These are phyloP conservation scores for Backusella australiensis DNA, from an alignment of 192 early-diverging fungal species.

Conservation along the genomic window DNA sequence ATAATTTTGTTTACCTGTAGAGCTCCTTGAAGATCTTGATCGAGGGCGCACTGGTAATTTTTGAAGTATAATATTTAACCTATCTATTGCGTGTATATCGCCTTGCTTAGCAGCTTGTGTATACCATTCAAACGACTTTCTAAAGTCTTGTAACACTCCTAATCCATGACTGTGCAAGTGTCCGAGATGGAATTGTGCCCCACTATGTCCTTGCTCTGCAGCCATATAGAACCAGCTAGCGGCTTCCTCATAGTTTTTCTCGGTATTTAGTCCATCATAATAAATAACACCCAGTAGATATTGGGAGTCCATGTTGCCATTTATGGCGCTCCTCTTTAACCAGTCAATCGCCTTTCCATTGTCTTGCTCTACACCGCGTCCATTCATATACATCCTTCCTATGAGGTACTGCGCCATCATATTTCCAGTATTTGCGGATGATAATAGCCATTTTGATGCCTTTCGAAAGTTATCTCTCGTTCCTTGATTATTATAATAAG, in stretches of 20 bases:
- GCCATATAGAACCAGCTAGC: neutral
- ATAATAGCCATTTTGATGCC: neutral
- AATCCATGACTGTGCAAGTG: neutral
- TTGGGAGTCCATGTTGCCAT: neutral
- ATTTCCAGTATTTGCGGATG: neutral
- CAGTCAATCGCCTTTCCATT: neutral
- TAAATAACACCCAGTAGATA: neutral
- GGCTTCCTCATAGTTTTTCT: neutral
- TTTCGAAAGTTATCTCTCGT: neutral
- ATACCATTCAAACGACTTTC: neutral
- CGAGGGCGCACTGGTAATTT: neutral
- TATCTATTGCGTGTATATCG: neutral
- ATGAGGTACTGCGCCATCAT: neutral
- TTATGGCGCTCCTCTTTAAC: neutral
- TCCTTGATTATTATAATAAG: neutral
- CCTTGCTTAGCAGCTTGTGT: neutral
- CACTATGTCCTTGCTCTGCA: neutral
- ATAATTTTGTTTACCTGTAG: neutral
- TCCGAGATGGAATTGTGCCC: neutral
- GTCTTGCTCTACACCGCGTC: neutral
- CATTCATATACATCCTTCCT: slow-evolving; percentile 2
- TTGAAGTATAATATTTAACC: neutral
- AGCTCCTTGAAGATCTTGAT: neutral
- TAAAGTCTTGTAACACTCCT: neutral
- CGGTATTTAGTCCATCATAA: neutral